Evolutionary conservation across 108 stramenopile species (phyloP), one percentile per base, ranked within the genome.

Genomic region (Licmophora abbreviata): DNA sequence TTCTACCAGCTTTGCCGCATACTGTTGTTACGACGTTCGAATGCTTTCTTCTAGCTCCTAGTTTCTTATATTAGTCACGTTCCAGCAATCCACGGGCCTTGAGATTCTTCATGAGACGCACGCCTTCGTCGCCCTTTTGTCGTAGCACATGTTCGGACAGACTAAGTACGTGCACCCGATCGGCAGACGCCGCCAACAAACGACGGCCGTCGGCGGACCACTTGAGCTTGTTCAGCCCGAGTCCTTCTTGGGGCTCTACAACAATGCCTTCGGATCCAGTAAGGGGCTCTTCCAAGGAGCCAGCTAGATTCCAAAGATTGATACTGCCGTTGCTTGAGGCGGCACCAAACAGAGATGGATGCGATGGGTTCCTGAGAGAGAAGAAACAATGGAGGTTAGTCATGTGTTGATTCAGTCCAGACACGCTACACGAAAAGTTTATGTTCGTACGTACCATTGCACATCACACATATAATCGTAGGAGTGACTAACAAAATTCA

Each of bases 391-490:
- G n/a, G n/a, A n/a, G n/a, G n/a, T n/a, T 12, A 57, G 9, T 8
- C 24, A 17, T 8, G 9, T 31, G 25, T 11, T 14, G 47, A 25
- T 48, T 9, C n/a, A 27, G 47, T n/a, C 44, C 49, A 33, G 20
- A 7, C 17, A 51, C n/a, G 1, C 21, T 14, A 3, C 2, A 47
- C 9, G 15, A 22, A 0, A 9, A 71, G 66, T 56, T 58, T n/a
- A n/a, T n/a, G n/a, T n/a, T n/a, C n/a, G n/a, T n/a, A n/a, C n/a
- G n/a, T n/a, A n/a, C 88, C 93, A 94, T 73, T 88, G 83, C 8
- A 75, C 86, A 58, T 88, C 93, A 44, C 82, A 77, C 85, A 94
- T 85, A 68, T 88, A 88, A 63, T 94, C 93, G 33, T 86, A 91
- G 11, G 85, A 85, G 52, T 81, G 73, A 57, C 80, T 88, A 38